Evolutionary conservation across 2,329 filamentous ascomycete genomes (phyloP).

Genomic region (Alternaria hordeiaustralica): DNA sequence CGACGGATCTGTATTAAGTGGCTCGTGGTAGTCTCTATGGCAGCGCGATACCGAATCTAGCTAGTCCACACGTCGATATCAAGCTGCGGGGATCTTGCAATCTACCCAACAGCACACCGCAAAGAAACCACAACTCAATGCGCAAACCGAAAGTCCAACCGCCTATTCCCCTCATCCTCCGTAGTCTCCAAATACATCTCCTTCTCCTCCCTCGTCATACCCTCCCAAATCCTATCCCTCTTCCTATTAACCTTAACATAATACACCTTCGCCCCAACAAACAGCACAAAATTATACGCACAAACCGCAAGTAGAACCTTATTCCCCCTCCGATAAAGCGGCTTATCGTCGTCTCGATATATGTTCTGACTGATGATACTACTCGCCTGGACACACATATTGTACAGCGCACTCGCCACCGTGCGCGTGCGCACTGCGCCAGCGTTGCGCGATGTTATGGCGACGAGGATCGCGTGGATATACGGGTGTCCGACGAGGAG

Average conservation of each 20-base stretch:
- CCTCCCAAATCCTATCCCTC: conserved; percentile 38
- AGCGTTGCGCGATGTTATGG: conserved; percentile 52
- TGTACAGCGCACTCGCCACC: conserved; percentile 53
- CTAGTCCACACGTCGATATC: neutral
- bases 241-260: conserved; percentile 60
- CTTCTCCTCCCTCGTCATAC: conserved; percentile 45
- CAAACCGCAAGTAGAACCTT: conserved; percentile 60
- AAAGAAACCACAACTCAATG: neutral
- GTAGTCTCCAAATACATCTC: conserved; percentile 46
- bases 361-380: conserved; percentile 51
- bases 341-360: conserved; percentile 62
- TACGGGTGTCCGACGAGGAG: conserved; percentile 53
- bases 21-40: neutral
- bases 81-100: neutral
- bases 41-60: neutral
- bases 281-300: conserved; percentile 58
- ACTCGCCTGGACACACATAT: conserved; percentile 47
- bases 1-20: neutral
- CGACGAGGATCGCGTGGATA: conserved; percentile 53
- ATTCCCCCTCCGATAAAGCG: conserved; percentile 61
- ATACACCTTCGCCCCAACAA: conserved; percentile 60
- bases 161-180: conserved; percentile 46
- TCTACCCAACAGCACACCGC: neutral
- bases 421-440: conserved; percentile 53
- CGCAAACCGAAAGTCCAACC: conserved; percentile 29